A percentile compares a stretch with the other conserved stretches of the same genome.
Evolutionary conservation across 73 alveolate genomes (phyloP).

Genomic region (Halteria grandinella): DNA sequence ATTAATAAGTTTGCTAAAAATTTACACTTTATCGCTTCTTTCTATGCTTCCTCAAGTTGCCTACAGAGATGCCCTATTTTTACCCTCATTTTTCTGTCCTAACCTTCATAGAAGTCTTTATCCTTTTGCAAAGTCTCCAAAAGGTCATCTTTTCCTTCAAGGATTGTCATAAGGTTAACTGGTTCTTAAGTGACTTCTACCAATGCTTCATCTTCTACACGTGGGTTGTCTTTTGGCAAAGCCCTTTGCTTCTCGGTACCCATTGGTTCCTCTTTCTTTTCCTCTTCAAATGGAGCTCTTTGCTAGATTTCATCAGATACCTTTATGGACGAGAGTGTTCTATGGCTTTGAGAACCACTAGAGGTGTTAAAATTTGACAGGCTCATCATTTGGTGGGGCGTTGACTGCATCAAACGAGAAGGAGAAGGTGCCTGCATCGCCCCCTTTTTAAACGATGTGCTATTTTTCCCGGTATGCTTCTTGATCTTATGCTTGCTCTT

Average conservation of each 20-base stretch:
- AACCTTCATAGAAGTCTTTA: constrained; percentile 39
- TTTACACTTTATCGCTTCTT: constrained; percentile 47
- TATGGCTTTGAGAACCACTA: too few relatives aligned
- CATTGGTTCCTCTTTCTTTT: too few relatives aligned
- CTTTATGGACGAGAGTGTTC: too few relatives aligned
- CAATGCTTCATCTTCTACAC: neutral
- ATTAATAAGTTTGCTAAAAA: neutral
- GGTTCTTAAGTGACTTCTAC: neutral
- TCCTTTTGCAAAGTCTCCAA: constrained; percentile 43
- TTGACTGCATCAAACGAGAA: neutral
- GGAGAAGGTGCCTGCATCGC: too few relatives aligned
- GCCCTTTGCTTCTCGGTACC: too few relatives aligned
- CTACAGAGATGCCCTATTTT: constrained; percentile 5
- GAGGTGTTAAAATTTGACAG: too few relatives aligned
- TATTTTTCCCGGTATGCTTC: constrained; percentile 29
- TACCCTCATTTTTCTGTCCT: constrained; percentile 35
- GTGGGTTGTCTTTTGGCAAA: neutral
- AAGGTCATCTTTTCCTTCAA: constrained; percentile 53
- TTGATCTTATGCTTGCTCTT: constrained; percentile 54
- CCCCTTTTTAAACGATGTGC: too few relatives aligned
- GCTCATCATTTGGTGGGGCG: constrained; percentile 25
- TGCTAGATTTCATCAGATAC: too few relatives aligned
- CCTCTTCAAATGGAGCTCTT: too few relatives aligned
- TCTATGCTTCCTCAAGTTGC: constrained; percentile 46
- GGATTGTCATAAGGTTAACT: constrained; percentile 23